Conservation (phyloP, 768 basidiomycete genomes). For the Kwoniella newhampshirensis region DNA sequence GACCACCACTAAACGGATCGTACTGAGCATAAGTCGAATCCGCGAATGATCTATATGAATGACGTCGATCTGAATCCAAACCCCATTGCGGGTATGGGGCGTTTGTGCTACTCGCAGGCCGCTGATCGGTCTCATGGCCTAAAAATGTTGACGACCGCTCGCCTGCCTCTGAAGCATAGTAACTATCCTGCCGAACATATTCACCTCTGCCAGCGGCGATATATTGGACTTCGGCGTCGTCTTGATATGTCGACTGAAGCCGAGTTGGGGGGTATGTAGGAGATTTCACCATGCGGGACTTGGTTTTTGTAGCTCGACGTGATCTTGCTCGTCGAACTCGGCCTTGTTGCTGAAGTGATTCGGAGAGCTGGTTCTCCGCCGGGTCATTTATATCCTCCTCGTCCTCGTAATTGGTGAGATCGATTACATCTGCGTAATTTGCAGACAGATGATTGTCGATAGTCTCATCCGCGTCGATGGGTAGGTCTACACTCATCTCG, state of each 20-base stretch:
- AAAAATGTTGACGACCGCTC: neutral
- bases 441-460: conserved; percentile 19
- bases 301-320: conserved; percentile 37
- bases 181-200: neutral
- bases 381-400: conserved; percentile 64
- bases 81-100: conserved; percentile 13
- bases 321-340: conserved; percentile 61
- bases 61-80: conserved; percentile 12
- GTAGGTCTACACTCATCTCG: conserved; percentile 30
- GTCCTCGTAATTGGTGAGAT: conserved; percentile 76
- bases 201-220: too few species aligned
- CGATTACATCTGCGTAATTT: conserved; percentile 56
- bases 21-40: conserved; percentile 38
- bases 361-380: conserved; percentile 61
- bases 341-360: conserved; percentile 63
- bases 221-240: conserved; percentile 5
- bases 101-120: conserved; percentile 8
- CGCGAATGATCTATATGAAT: conserved; percentile 31
- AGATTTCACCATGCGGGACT: conserved; percentile 5
- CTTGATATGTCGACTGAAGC: conserved; percentile 1
- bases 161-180: neutral
- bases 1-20: conserved; percentile 29
- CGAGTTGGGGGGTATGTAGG: conserved; percentile 6
- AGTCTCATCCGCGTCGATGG: conserved; percentile 25
- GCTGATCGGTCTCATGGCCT: conserved; percentile 1